Evolutionary conservation across 495 filamentous ascomycete genomes (phyloP).

Genomic region (Podospora didyma): DNA sequence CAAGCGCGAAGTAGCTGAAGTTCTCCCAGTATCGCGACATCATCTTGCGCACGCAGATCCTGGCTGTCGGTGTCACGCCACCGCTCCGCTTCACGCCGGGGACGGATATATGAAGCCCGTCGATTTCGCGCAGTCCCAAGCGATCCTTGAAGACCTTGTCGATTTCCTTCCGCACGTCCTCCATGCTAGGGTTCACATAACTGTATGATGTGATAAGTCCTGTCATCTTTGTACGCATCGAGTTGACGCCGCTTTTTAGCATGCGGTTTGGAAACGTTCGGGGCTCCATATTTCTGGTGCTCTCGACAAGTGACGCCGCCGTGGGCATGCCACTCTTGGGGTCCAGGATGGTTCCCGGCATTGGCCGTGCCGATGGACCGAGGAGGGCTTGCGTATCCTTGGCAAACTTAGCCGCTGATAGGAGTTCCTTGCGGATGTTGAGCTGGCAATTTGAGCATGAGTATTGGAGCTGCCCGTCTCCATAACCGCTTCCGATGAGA

Average conservation of each 20-base stretch:
- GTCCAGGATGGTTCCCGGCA: conserved; percentile 62
- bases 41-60: conserved; percentile 63
- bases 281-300: conserved; percentile 13
- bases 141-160: conserved; percentile 35
- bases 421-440: conserved; percentile 48
- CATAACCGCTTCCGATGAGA: conserved; percentile 54
- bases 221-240: conserved; percentile 32
- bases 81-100: conserved; percentile 9
- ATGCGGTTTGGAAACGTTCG: conserved; percentile 61
- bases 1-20: conserved; percentile 62
- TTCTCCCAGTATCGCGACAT: conserved; percentile 82
- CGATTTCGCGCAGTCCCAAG: conserved; percentile 24
- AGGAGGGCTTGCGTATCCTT: conserved; percentile 48
- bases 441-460: conserved; percentile 46
- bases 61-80: conserved; percentile 23
- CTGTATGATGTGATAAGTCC: conserved; percentile 21
- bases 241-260: conserved; percentile 34
- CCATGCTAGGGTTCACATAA: conserved; percentile 35
- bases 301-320: neutral
- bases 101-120: conserved; percentile 6
- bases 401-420: conserved; percentile 55
- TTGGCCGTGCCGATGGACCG: conserved; percentile 36
- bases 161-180: conserved; percentile 37
- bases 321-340: conserved; percentile 32
- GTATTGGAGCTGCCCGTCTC: conserved; percentile 54